Evolutionary conservation across 257 asterid species (phyloP).

Genomic region (Solanum paucissectum): DNA sequence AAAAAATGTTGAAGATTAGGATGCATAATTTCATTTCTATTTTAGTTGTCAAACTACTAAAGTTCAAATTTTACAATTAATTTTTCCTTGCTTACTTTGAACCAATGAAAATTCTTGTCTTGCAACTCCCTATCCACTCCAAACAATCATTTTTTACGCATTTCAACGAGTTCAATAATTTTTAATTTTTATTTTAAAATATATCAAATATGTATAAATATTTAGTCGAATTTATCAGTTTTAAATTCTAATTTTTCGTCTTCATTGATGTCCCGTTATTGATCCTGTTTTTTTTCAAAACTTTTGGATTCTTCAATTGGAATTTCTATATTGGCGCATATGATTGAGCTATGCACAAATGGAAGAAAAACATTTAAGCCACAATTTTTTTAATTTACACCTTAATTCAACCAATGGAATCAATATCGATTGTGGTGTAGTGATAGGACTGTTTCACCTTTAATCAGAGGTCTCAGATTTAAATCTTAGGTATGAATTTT

Average conservation of each 20-base stretch:
- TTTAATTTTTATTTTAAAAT: too few species aligned
- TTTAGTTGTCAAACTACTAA: background rate
- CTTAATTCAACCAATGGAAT: background rate
- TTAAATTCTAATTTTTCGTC: background rate
- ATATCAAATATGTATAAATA: too few species aligned
- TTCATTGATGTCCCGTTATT: background rate
- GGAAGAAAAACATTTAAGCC: background rate
- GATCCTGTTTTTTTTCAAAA: background rate
- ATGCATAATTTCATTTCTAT: too few species aligned
- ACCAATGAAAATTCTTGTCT: background rate
- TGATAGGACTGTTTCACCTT: rapidly evolving
- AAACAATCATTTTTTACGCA: background rate
- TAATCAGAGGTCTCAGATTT: rapidly evolving
- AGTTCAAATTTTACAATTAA: too few species aligned
- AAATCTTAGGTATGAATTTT: too few species aligned
- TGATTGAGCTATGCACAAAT: background rate
- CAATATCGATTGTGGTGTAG: too few species aligned
- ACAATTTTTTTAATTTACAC: too few species aligned
- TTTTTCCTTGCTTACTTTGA: background rate
- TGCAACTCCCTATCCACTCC: background rate
- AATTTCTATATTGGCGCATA: background rate
- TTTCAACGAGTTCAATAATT: background rate
- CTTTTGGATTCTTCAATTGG: background rate
- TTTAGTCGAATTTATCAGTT: background rate
- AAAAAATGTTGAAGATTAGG: background rate